These are phyloP conservation scores for Lactarius psammicola DNA, from an alignment of 768 basidiomycete species.

Conservation along the genomic window DNA sequence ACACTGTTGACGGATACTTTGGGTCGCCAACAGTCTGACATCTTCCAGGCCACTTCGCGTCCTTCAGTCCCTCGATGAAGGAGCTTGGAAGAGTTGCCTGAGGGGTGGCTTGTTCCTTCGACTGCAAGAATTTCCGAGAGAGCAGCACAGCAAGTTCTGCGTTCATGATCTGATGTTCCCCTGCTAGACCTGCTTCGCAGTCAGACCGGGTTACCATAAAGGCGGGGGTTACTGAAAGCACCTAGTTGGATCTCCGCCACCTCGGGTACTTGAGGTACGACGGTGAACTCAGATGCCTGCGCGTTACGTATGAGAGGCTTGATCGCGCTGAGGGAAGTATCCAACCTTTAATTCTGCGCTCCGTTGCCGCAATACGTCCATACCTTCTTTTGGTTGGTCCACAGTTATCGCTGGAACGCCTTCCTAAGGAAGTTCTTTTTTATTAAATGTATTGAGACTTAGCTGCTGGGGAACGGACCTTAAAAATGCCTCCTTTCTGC, in stretches of 20 bases:
- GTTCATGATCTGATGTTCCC: conserved; percentile 83
- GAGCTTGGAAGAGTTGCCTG: conserved; percentile 45
- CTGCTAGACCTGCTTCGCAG: conserved; percentile 65
- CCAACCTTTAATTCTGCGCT: conserved; percentile 66
- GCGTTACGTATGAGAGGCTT: conserved; percentile 13
- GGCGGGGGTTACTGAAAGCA: conserved; percentile 30
- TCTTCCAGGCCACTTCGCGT: conserved; percentile 88
- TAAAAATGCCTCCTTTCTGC: conserved; percentile 98
- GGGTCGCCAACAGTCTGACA: conserved; percentile 83
- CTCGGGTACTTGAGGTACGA: conserved; percentile 53
- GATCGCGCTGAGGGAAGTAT: not conserved
- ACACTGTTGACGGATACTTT: conserved; percentile 49
- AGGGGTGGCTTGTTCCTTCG: conserved; percentile 33
- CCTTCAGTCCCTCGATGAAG: conserved; percentile 61
- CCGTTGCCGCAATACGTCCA: conserved; percentile 63
- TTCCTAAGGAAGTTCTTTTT: conserved; percentile 42
- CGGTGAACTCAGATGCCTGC: conserved; percentile 66
- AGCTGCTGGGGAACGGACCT: conserved; percentile 46
- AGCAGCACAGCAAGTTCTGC: conserved; percentile 82
- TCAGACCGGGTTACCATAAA: conserved; percentile 8
- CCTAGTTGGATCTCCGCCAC: conserved; percentile 63
- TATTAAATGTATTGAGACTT: not conserved
- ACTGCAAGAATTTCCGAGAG: conserved; percentile 58
- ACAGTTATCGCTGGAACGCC: conserved; percentile 86
- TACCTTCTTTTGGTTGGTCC: conserved; percentile 65